A percentile compares a stretch with the other conserved stretches of the same genome.
These are phyloP conservation scores for Tolypocladium inflatum DNA, from an alignment of 2,329 filamentous ascomycete genomes.

Conservation along the genomic window DNA sequence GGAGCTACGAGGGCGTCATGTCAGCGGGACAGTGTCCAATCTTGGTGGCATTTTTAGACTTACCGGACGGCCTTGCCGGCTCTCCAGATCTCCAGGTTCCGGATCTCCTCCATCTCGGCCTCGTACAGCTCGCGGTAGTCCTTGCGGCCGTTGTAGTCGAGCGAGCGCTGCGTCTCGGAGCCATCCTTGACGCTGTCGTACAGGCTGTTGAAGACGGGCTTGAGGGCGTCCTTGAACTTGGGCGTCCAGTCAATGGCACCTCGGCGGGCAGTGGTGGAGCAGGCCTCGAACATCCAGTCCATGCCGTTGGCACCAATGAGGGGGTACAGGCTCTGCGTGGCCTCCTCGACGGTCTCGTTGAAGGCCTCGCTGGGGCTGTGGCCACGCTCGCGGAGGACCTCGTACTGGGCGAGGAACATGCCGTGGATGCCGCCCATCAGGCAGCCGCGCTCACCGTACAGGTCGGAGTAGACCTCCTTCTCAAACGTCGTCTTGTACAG, in stretches of 20 bases:
- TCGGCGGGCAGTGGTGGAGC: constrained; percentile 95
- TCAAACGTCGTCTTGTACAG: constrained; percentile 99
- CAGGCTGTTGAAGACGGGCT: constrained; percentile 96
- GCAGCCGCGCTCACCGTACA: constrained; percentile 99
- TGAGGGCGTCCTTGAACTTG: constrained; percentile 94
- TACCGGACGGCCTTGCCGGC: constrained; percentile 94
- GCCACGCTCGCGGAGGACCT: constrained; percentile 97
- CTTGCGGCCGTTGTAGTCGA: constrained; percentile 91
- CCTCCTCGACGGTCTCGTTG: constrained; percentile 99
- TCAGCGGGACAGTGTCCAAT: neutral
- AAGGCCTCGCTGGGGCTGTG: constrained; percentile 97
- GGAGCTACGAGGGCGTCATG: constrained; percentile 34
- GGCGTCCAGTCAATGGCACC: constrained; percentile 98
- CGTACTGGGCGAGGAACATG: constrained; percentile 99
- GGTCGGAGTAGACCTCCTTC: constrained; percentile 99
- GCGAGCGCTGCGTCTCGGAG: constrained; percentile 88
- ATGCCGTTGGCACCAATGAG: constrained; percentile 96
- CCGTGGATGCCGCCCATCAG: constrained; percentile 99
- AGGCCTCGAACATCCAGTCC: constrained; percentile 99
- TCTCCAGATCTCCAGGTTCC: constrained; percentile 96
- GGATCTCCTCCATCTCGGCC: constrained; percentile 98
- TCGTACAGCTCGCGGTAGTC: constrained; percentile 98
- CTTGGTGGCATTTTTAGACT: constrained; percentile 17
- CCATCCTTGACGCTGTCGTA: constrained; percentile 90
- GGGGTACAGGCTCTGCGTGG: constrained; percentile 94